phyloP scores from a whole-genome alignment of 2,329 filamentous ascomycete species.

The Cercospora zeina region DNA sequence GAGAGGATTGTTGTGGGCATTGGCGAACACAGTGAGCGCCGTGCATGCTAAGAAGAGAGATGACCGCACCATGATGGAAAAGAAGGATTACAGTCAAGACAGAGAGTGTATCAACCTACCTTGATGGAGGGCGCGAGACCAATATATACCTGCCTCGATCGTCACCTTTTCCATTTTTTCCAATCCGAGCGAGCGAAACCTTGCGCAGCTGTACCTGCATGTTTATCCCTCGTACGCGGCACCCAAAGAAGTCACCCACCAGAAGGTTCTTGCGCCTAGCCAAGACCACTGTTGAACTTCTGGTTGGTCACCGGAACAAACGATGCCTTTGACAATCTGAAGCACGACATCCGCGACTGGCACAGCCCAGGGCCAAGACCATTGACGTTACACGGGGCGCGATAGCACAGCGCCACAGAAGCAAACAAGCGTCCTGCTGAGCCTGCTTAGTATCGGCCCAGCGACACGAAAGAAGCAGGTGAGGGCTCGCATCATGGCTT shows the following conservation, averaged over 20 bases:
- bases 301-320: slow-evolving; percentile 12
- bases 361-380: neutral
- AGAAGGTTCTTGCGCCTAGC: slow-evolving; percentile 1
- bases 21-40: slow-evolving; percentile 14
- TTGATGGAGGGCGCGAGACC: slow-evolving; percentile 17
- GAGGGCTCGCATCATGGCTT: slow-evolving; percentile 15
- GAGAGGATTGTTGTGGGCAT: slow-evolving; percentile 14
- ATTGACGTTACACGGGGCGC: slow-evolving; percentile 19
- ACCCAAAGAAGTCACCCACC: slow-evolving; percentile 4
- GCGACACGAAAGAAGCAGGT: slow-evolving; percentile 12
- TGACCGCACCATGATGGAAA: slow-evolving; percentile 19
- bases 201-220: slow-evolving; percentile 18
- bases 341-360: slow-evolving; percentile 7
- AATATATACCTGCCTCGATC: slow-evolving; percentile 13
- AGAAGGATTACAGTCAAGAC: neutral
- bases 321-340: neutral
- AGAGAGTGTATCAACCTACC: slow-evolving; percentile 13
- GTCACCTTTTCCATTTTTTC: slow-evolving; percentile 1
- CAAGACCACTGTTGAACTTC: neutral
- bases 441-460: neutral
- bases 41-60: slow-evolving; percentile 12
- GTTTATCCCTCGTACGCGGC: slow-evolving; percentile 8
- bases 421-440: slow-evolving; percentile 14
- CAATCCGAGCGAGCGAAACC: slow-evolving; percentile 1
- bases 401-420: slow-evolving; percentile 19